Evolutionary conservation across 257 asterid species (phyloP).

Genomic region (Vinca minor): DNA sequence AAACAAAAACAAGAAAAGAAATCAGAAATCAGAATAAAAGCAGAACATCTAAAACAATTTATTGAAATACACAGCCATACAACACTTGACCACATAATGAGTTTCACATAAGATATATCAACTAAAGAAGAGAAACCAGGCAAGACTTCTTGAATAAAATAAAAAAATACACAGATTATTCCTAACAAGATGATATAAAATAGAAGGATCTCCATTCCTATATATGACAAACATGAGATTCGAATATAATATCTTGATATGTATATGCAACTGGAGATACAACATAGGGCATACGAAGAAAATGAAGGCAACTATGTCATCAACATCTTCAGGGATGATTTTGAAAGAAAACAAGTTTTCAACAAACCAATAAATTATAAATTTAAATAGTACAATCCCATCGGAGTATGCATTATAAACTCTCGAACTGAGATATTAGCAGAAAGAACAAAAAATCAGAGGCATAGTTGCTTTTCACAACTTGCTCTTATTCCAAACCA

Average conservation of each 20-base stretch:
- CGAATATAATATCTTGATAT: not conserved
- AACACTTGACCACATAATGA: not conserved
- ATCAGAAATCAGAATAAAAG: not conserved
- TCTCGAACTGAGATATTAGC: not conserved
- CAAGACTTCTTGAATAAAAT: not conserved
- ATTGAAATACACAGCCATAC: not conserved
- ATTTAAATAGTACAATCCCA: not conserved
- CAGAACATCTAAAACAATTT: not conserved
- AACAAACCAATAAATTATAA: not conserved
- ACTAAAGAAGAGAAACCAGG: not conserved
- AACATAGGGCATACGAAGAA: not conserved
- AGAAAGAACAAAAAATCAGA: not conserved
- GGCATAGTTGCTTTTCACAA: not conserved
- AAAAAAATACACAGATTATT: no score
- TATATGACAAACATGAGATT: not conserved
- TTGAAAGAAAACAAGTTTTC: not conserved
- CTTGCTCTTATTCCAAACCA: not conserved
- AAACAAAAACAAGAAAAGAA: not conserved
- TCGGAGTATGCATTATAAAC: not conserved
- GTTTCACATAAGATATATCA: not conserved
- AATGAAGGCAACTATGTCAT: not conserved
- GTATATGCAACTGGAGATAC: not conserved
- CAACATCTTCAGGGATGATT: not conserved
- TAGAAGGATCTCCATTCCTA: not conserved
- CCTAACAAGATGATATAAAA: not conserved